A percentile compares a stretch with the other conserved stretches of the same genome.
Evolutionary conservation across 352 stramenopile species (phyloP).

Genomic region (Globisporangium paroecandrum): DNA sequence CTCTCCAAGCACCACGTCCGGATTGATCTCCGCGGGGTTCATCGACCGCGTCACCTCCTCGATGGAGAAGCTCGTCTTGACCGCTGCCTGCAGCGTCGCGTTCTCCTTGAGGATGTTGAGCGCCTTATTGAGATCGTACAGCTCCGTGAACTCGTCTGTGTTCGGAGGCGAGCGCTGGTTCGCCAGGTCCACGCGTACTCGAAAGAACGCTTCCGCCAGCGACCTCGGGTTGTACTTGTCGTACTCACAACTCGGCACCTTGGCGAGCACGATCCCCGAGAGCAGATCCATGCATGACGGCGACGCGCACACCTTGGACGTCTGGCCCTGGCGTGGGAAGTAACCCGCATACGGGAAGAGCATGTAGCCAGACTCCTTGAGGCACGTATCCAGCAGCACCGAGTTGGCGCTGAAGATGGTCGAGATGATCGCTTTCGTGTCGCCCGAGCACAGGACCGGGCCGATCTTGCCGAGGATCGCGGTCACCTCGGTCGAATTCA

Average conservation of each 20-base stretch:
- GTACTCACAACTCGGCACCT: constrained; percentile 29
- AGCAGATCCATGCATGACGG: constrained; percentile 27
- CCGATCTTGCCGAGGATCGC: constrained; percentile 7
- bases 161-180: constrained; percentile 16
- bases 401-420: constrained; percentile 23
- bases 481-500: constrained; percentile 7
- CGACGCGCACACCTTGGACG: constrained; percentile 17
- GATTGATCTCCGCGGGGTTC: constrained; percentile 20
- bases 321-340: constrained; percentile 20
- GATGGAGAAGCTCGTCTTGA: constrained; percentile 19
- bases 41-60: constrained; percentile 9
- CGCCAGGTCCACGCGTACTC: constrained; percentile 22
- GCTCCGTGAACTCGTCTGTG: constrained; percentile 22
- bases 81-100: constrained; percentile 18
- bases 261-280: constrained; percentile 25
- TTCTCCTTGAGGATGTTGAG: constrained; percentile 33
- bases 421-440: constrained; percentile 15
- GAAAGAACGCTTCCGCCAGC: constrained; percentile 26
- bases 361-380: constrained; percentile 22
- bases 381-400: constrained; percentile 22
- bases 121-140: constrained; percentile 27
- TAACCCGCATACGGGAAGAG: constrained; percentile 20
- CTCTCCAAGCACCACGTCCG: constrained; percentile 24
- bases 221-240: constrained; percentile 22
- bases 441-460: constrained; percentile 13